Evolutionary conservation across 306 rosid species (phyloP).

Genomic region (Glycine tomentella): DNA sequence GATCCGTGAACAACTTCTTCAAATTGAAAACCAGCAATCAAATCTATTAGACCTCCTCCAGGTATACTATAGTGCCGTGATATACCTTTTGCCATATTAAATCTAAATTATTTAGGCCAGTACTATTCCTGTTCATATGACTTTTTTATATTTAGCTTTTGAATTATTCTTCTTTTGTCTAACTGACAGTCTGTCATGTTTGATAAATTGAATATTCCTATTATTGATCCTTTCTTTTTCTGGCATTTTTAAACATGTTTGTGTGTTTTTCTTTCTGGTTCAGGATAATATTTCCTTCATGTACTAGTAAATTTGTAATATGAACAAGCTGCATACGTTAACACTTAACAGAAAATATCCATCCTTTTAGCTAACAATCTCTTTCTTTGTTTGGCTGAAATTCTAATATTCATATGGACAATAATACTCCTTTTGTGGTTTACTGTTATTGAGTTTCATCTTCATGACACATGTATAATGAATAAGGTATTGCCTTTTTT

Average conservation of each 20-base stretch:
- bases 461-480: constrained; percentile 8
- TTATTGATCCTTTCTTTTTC: background rate
- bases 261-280: constrained; percentile 9
- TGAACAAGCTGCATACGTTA: constrained; percentile 15
- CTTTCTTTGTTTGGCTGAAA: constrained; percentile 31
- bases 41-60: constrained; percentile 83
- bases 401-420: background rate
- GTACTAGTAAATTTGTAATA: constrained; percentile 13
- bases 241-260: background rate
- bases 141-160: constrained; percentile 11
- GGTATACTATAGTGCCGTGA: constrained; percentile 59
- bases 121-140: constrained; percentile 17
- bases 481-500: background rate
- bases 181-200: constrained; percentile 13
- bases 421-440: constrained; percentile 28
- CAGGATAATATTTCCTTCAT: constrained; percentile 12
- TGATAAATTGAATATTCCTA: constrained; percentile 7
- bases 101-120: constrained; percentile 21
- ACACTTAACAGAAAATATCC: background rate
- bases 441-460: background rate
- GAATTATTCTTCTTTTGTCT: constrained; percentile 7
- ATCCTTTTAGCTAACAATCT: constrained; percentile 27
- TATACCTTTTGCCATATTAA: constrained; percentile 13
- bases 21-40: constrained; percentile 96
- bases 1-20: constrained; percentile 90